These are phyloP conservation scores for Psophocarpus tetragonolobus DNA, from an alignment of 306 rosid genomes.

Conservation along the genomic window DNA sequence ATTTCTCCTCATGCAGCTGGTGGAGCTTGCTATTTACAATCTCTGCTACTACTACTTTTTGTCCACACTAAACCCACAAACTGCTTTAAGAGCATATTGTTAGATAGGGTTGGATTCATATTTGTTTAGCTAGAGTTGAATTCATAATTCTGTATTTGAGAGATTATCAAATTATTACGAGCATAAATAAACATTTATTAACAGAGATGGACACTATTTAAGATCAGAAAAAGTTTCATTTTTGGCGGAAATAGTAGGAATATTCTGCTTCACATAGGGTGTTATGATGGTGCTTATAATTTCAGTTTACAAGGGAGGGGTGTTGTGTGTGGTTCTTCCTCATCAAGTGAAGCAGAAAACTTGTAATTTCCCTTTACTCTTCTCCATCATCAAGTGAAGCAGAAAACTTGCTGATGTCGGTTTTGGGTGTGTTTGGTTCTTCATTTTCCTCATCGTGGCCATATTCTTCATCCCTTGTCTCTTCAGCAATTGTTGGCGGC, in stretches of 20 bases:
- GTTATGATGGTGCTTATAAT: conserved; percentile 14
- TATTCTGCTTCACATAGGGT: conserved; percentile 20
- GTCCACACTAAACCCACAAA: too few species aligned
- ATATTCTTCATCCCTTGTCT: conserved; percentile 25
- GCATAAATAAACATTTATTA: background rate
- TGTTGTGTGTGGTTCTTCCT: too few species aligned
- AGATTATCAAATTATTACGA: background rate
- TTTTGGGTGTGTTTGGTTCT: conserved; percentile 44
- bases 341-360: too few species aligned
- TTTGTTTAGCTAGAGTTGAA: background rate
- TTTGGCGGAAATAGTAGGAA: background rate
- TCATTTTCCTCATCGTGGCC: conserved; percentile 1
- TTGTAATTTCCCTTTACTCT: background rate
- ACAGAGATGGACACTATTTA: background rate
- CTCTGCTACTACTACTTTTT: background rate
- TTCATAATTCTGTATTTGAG: background rate
- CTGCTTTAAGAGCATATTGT: too few species aligned
- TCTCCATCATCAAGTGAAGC: conserved; percentile 35
- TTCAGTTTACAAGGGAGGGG: background rate
- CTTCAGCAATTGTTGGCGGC: conserved; percentile 47
- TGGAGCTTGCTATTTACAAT: background rate
- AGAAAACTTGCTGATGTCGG: conserved; percentile 39
- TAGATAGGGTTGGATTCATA: too few species aligned
- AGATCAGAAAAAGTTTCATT: background rate
- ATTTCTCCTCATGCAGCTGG: too few species aligned